Conservation (phyloP, 1,284 basidiomycete species). For the Erythrobasidium hasegawianum region DNA sequence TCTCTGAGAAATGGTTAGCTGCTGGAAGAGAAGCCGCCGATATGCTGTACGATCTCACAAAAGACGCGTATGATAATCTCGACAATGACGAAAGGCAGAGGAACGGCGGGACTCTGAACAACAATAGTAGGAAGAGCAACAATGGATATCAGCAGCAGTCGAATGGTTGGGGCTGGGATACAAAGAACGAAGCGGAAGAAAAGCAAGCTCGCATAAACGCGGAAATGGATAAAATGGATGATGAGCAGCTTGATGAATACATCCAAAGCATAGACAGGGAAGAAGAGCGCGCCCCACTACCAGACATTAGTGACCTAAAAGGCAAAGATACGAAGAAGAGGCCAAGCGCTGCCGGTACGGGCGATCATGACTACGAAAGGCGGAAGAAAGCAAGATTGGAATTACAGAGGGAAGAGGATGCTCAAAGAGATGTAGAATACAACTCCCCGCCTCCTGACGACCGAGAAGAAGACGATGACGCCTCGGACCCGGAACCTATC, state of each 20-base stretch:
- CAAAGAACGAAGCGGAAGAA: not conserved
- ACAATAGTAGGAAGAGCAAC: not conserved
- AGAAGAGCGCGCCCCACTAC: constrained; percentile 12
- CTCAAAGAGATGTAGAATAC: too few species aligned
- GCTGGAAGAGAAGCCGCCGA: constrained; percentile 31
- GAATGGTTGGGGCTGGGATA: constrained; percentile 32
- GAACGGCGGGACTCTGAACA: not conserved
- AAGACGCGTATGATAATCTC: constrained; percentile 15
- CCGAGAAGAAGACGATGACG: not conserved
- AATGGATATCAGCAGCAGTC: too few species aligned
- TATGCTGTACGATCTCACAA: constrained; percentile 21
- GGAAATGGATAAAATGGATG: constrained; percentile 5
- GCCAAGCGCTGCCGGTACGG: not conserved
- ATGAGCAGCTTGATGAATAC: constrained; percentile 16
- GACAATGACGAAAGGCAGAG: not conserved
- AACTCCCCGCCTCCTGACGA: too few species aligned
- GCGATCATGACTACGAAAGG: not conserved
- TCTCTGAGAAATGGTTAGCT: constrained; percentile 27
- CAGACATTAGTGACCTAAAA: constrained; percentile 8
- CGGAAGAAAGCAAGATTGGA: not conserved
- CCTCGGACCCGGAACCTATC: not conserved
- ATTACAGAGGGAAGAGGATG: too few species aligned
- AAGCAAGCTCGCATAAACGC: not conserved
- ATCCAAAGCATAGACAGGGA: not conserved
- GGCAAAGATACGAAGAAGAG: not conserved